Evolutionary conservation across 2,329 filamentous ascomycete species (phyloP), one percentile per base, ranked within the genome.

Genomic region (Lasiodiplodia citricola): DNA sequence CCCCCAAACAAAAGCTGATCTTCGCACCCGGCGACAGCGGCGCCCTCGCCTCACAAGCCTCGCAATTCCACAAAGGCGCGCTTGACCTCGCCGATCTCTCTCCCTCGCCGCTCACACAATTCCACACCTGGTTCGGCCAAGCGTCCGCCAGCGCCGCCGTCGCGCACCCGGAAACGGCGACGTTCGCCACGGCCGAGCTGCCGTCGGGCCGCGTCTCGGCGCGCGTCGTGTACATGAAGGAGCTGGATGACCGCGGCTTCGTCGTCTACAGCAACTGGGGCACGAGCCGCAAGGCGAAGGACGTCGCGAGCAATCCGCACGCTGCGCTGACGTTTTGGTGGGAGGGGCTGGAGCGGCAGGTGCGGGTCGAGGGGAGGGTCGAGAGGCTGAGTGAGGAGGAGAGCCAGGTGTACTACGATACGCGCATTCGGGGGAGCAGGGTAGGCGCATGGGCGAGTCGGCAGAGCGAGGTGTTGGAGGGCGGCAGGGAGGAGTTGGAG

Each of bases 241-340:
- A 98, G 84, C 88, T 98, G 28, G 94, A 98, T 80, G 80, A 84
- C 5, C 81, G 79, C 23, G 94, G 94, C 18, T 99, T 96, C 81
- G 93, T 98, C 54, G 86, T 99, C 60, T 99, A 98, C 85, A 92
- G 89, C 76, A 99, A 99, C 80, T 95, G 94, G 83, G 94, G 89
- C 70, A 96, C 92, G 4, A 28, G 0, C 92, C 89, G 69, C 82
- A 89, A 90, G 83, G 87, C 90, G 0, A 76, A 81, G 62, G 93
- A 97, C 78, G 82, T 96, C 7, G 85, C 83, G 25, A 85, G 81
- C 4, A 99, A 98, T 80, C 87, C 87, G 35, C 91, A 91, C 82
- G 95, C 92, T 0, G 89, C 90, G 58, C 84, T 99, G 74, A 93
- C 93, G 5, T 99, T 99, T 79, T 94, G 90, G 89, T 99, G 96